Conservation (phyloP, 2,329 filamentous ascomycete genomes). For the Sporothrix euskadiensis region DNA sequence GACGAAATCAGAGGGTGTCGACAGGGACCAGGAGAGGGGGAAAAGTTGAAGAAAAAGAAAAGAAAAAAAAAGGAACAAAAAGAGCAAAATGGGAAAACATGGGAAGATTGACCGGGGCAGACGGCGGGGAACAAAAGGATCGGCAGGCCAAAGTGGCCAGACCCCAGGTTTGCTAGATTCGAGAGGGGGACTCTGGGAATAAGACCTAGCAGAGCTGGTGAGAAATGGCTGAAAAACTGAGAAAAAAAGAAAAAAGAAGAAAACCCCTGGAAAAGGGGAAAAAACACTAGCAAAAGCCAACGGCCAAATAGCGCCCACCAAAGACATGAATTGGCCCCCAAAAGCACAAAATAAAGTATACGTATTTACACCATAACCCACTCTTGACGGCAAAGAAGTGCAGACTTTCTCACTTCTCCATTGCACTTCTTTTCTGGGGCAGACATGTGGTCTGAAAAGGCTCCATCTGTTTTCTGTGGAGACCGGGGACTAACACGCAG, state of each 20-base stretch:
- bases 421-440: background rate
- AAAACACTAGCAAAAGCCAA: background rate
- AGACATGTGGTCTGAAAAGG: background rate
- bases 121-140: background rate
- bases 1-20: background rate
- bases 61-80: too few species aligned
- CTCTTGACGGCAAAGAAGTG: background rate
- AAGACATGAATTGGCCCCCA: background rate
- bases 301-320: background rate
- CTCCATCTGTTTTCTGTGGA: background rate
- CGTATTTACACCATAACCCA: background rate
- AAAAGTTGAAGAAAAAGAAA: background rate
- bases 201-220: conserved; percentile 4
- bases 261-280: background rate
- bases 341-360: background rate
- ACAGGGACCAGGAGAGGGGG: background rate
- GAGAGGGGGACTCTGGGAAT: background rate
- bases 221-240: background rate
- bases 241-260: background rate
- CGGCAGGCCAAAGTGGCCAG: conserved; percentile 10
- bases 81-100: too few species aligned
- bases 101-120: background rate
- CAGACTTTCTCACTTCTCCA: background rate
- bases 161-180: background rate
- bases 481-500: conserved; percentile 17